phyloP scores from a whole-genome alignment of 2,329 filamentous ascomycete species.

The Fusarium gaditjirri region DNA sequence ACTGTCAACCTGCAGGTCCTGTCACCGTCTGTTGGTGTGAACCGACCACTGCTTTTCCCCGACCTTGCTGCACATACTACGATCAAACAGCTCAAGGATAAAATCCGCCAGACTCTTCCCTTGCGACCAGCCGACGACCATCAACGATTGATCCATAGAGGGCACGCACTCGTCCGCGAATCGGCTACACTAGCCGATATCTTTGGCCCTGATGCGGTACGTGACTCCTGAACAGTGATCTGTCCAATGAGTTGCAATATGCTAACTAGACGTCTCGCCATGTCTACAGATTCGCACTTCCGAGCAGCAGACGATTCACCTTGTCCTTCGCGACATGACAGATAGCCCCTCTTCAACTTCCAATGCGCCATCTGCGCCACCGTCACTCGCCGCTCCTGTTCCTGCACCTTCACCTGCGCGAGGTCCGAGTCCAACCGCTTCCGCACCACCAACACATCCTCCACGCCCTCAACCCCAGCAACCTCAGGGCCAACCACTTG shows the following conservation, averaged over 20 bases:
- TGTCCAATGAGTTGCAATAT: constrained; percentile 10
- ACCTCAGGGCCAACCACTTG: constrained; percentile 35
- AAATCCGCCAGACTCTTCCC: constrained; percentile 63
- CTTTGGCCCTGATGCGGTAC: constrained; percentile 65
- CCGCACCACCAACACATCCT: constrained; percentile 36
- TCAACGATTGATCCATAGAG: constrained; percentile 70
- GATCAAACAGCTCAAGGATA: constrained; percentile 67
- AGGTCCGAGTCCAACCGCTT: constrained; percentile 44
- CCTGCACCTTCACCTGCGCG: constrained; percentile 29
- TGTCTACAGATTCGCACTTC: constrained; percentile 53
- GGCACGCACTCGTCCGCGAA: constrained; percentile 65
- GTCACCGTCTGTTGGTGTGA: constrained; percentile 67
- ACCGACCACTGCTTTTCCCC: constrained; percentile 61
- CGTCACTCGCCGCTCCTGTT: constrained; percentile 5
- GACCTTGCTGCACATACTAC: constrained; percentile 62
- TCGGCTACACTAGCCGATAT: constrained; percentile 66
- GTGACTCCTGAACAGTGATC: neutral
- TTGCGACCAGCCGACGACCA: constrained; percentile 63
- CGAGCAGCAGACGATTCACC: constrained; percentile 63
- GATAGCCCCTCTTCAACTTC: constrained; percentile 47
- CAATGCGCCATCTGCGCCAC: constrained; percentile 26
- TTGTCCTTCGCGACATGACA: constrained; percentile 59
- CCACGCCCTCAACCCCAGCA: constrained; percentile 38
- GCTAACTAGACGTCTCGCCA: constrained; percentile 32
- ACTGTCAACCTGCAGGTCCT: constrained; percentile 67